Evolutionary conservation across 768 basidiomycete genomes (phyloP), one percentile per base, ranked within the genome.

Genomic region (Collybia mongolica): DNA sequence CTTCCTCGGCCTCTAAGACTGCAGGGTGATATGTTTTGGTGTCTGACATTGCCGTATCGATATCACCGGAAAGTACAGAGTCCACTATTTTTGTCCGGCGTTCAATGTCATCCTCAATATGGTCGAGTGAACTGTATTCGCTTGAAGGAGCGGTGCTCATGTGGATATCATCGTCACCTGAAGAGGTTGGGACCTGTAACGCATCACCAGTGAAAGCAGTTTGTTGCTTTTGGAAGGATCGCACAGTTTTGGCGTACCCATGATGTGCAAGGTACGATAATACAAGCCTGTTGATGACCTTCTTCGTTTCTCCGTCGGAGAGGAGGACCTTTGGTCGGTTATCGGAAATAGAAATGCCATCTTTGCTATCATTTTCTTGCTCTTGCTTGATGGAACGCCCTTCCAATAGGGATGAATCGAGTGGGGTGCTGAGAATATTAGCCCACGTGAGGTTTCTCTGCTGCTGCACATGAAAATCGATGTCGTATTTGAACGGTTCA

Each of bases 401-500:
- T 17, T 49, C 54, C 49, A 77, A 51, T 5, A 75, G 54, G 9
- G 65, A 63, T 42, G 69, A 57, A 56, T 79, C 72, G 39, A 88
- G 67, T 7, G 77, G 74, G 1, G 80, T 82, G 41, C 68, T 70
- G 57, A 86, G 76, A 45, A 92, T 88, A 48, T 74, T 78, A 9
- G 72, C 68, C 91, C 91, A 93, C 2, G 81, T 79, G 6, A 62
- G 66, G 49, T 83, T 80, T 45, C 84, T 80, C 56, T 81, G 81
- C 57, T 86, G 83, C 54, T 85, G 84, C 14, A 90, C 88, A 59
- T 95, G 83, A 42, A 84, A 81, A 48, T 94, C 90, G 61, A 98
- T 96, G 66, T 97, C 94, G 65, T 83, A 98, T 58, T 75, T 79
- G 80, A 98, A 98, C 2, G 84, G 77, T 7, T 82, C 82, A 62